Evolutionary conservation across 2,329 filamentous ascomycete genomes (phyloP).

Genomic region (Amphichorda felina): DNA sequence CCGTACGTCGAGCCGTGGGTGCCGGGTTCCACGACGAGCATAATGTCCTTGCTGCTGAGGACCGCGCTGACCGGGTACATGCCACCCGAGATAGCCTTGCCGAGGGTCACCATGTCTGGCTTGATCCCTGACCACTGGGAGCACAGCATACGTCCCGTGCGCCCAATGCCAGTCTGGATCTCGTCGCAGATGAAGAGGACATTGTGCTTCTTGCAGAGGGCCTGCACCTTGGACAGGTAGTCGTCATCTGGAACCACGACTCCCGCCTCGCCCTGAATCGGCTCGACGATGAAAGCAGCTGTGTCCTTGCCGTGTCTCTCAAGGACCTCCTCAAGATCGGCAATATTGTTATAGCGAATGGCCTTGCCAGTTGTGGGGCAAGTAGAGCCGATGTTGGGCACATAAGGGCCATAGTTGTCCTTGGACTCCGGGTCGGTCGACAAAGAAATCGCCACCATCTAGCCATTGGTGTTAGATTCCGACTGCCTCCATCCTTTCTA

Average conservation of each 20-base stretch:
- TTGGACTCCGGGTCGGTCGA: conserved; percentile 92
- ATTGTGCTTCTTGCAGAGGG: conserved; percentile 88
- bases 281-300: conserved; percentile 88
- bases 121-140: conserved; percentile 92
- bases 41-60: conserved; percentile 76
- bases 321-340: conserved; percentile 67
- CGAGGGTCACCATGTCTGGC: conserved; percentile 86
- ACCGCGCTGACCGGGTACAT: conserved; percentile 99
- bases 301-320: conserved; percentile 74
- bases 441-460: conserved; percentile 92
- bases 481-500: conserved; percentile 1
- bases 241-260: conserved; percentile 88
- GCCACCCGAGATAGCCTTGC: conserved; percentile 95
- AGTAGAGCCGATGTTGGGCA: conserved; percentile 73
- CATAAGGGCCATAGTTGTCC: conserved; percentile 93
- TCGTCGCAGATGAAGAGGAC: conserved; percentile 95
- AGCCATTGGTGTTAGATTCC: not conserved
- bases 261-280: conserved; percentile 94
- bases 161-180: conserved; percentile 94
- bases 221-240: conserved; percentile 71
- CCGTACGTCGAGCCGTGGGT: conserved; percentile 98
- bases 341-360: conserved; percentile 79
- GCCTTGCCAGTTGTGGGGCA: conserved; percentile 63
- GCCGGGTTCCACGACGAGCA: conserved; percentile 91
- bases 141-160: conserved; percentile 89